Evolutionary conservation across 2,329 filamentous ascomycete genomes (phyloP), one percentile per base, ranked within the genome.

Genomic region (Sporothrix humicola): DNA sequence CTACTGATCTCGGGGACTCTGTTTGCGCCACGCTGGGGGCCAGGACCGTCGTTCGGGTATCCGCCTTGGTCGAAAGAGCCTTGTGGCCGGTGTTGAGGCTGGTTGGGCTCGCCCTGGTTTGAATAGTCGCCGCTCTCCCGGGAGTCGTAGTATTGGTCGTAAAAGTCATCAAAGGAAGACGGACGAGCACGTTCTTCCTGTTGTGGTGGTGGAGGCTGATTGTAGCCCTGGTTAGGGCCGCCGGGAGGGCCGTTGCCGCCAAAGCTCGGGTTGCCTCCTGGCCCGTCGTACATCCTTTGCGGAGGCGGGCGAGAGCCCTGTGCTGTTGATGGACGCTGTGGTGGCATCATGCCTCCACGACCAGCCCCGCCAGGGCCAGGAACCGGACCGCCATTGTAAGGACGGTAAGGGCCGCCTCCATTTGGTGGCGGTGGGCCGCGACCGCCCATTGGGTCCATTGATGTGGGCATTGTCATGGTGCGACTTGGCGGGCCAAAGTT

Each of bases 391-490:
- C 82, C 84, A 76, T 84, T 84, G 68, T 85, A 85, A 1, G 86
- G 84, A 6, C 52, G 63, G 44, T 73, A 73, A n/a, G 71, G 63
- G 10, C 65, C 50, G 9, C 37, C 23, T 1, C 63, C 58, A 82
- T 84, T 65, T 83, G 85, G 58, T 84, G 80, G 82, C 46, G 79
- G 78, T 23, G 79, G 79, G 13, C 75, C 79, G 7, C 78, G 83
- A 48, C 83, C 81, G 48, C 83, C 81, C 76, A 83, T 81, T 20
- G 81, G 80, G 12, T 85, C 83, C 72, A 87, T 84, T 2, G 83
- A 79, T 2, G n/a, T 65, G 1, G 89, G 88, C 87, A 90, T 88
- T 5, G 89, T 91, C 85, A 87, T 88, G 73, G 88, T 91, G 77
- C 89, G 84, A n/a, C 81, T 78, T 9, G 87, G 87, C 1, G 86